A percentile compares a stretch with the other conserved stretches of the same genome.
Conservation (phyloP, 2,329 filamentous ascomycete genomes). For the Penicillium crustosum region DNA sequence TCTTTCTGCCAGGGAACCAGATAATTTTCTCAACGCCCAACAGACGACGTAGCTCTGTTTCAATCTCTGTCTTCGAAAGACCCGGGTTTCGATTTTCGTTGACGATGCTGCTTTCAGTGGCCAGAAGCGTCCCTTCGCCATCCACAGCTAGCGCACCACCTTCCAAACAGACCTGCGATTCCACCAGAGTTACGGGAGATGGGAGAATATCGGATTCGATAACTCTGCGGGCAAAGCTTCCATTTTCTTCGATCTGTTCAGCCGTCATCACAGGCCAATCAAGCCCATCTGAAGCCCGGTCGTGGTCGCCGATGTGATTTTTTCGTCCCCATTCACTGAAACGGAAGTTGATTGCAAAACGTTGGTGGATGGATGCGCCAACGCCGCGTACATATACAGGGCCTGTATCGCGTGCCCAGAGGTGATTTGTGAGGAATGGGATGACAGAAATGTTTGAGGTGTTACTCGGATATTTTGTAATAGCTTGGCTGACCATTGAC, state of each 20-base stretch:
- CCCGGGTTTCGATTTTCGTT: constrained; percentile 31
- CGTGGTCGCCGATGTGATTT: constrained; percentile 10
- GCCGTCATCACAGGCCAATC: constrained; percentile 15
- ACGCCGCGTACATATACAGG: constrained; percentile 19
- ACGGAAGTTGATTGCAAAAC: constrained; percentile 19
- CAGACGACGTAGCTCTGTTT: constrained; percentile 22
- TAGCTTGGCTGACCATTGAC: constrained; percentile 8
- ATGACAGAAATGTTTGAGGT: constrained; percentile 16
- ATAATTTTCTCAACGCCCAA: constrained; percentile 31
- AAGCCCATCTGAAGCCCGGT: constrained; percentile 12
- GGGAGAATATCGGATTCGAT: constrained; percentile 11
- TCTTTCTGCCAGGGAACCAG: constrained; percentile 28
- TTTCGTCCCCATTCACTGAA: constrained; percentile 27
- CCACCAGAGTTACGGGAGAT: constrained; percentile 13
- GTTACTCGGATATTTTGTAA: constrained; percentile 4
- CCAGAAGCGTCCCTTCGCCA: constrained; percentile 33
- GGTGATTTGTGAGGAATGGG: constrained; percentile 20
- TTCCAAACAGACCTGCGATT: constrained; percentile 24
- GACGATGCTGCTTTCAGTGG: constrained; percentile 31
- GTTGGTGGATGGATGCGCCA: constrained; percentile 4
- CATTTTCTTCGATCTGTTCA: constrained; percentile 17
- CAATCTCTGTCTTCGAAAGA: constrained; percentile 20
- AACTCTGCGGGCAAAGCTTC: constrained; percentile 14
- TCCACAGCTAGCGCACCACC: constrained; percentile 32
- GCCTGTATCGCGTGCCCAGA: constrained; percentile 23